A percentile compares a stretch with the other conserved stretches of the same genome.
Conservation (phyloP, 169 alveolate species). For the Plasmodium cynomolgi region DNA sequence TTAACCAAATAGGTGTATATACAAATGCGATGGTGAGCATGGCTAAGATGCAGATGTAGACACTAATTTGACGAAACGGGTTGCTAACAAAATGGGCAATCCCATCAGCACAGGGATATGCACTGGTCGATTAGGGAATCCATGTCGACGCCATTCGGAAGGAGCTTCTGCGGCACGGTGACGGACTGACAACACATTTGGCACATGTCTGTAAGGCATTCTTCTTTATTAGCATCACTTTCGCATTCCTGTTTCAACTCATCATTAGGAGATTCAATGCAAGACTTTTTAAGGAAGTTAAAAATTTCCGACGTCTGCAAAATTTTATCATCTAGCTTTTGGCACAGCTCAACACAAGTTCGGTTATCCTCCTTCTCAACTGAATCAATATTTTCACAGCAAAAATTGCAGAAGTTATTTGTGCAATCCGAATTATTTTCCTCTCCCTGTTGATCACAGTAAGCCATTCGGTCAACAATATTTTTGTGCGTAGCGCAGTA, state of each 20-base stretch:
- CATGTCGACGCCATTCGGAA: conserved; percentile 13
- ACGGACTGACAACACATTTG: conserved; percentile 75
- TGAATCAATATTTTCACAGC: conserved; percentile 58
- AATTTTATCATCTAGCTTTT: conserved; percentile 57
- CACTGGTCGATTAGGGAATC: conserved; percentile 45
- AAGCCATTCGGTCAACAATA: conserved; percentile 35
- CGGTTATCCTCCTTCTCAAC: conserved; percentile 31
- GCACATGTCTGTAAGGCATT: conserved; percentile 67
- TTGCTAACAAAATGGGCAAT: neutral
- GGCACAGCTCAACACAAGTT: conserved; percentile 28
- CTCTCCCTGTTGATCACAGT: conserved; percentile 28
- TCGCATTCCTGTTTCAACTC: conserved; percentile 37
- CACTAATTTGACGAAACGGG: neutral
- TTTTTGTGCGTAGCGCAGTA: conserved; percentile 71
- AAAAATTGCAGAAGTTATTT: conserved; percentile 47
- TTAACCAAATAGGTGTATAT: neutral
- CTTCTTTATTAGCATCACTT: conserved; percentile 40
- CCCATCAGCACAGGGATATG: conserved; percentile 35
- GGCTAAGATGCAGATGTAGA: neutral
- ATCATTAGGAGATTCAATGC: conserved; percentile 55
- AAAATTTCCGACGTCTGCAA: conserved; percentile 60
- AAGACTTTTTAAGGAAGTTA: conserved; percentile 58
- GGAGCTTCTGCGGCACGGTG: conserved; percentile 32
- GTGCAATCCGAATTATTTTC: conserved; percentile 33
- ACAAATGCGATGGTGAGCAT: neutral